Evolutionary conservation across 768 basidiomycete genomes (phyloP), one percentile per base, ranked within the genome.

Genomic region (Paxillus rubicundulus): DNA sequence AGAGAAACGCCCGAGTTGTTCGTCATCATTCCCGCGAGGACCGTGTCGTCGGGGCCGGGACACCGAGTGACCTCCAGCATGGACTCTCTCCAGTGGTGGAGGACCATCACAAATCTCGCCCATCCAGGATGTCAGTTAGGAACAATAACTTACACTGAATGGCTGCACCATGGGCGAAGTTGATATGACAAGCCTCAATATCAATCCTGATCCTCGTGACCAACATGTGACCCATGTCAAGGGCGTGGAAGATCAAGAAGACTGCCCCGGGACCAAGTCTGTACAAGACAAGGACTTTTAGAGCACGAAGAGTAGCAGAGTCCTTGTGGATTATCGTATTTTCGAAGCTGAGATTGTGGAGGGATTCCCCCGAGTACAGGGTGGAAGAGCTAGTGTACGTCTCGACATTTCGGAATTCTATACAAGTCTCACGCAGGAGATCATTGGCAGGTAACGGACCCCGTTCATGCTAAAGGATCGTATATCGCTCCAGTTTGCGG

Each of bases 401-500:
- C 5, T 24, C 24, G 24, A 24, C 24, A 24, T 24, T 24, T 6
- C 6, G 6, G 6, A 24, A 24, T 24, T 24, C 2, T 4, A 1
- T 24, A 4, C 24, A 24, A 24, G 6, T 24, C 24, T 4, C 24
- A 24, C 24, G 24, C 24, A 6, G 24, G 24, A 24, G 71, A 2
- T 70, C 69, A 24, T 17, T 21, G 33, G 10, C 43, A 83, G 81
- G 64, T 90, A 14, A 79, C 77, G 16, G 75, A 79, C 9, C 78
- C 74, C 0, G 84, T 86, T 0, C 85, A 87, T 59, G 75, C 73
- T 3, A 73, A 77, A 42, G 75, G 76, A 4, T 79, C 74, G 0
- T 76, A 69, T 59, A 75, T 80, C 51, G 55, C 49, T 72, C n/a
- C 80, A 82, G 58, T 63, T 78, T 1, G 82, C 82, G 74, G 83